Evolutionary conservation across 2,329 filamentous ascomycete genomes (phyloP), one percentile per base, ranked within the genome.

Genomic region (Scytalidium sp.): DNA sequence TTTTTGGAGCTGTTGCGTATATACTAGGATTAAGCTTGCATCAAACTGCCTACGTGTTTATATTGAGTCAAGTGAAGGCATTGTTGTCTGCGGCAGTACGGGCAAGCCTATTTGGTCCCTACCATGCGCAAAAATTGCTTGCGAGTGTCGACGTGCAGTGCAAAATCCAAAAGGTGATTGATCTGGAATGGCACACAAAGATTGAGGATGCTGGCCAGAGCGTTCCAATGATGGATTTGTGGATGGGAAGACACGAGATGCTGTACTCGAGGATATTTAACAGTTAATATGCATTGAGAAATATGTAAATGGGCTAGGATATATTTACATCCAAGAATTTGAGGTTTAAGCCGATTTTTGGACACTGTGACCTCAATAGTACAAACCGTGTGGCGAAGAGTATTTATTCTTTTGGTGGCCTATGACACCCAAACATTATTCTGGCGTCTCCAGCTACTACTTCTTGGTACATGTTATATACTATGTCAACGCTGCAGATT

Each of bases 251-350:
- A 63, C 89, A 94, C 67, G 89, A 94, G 75, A 73, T 90, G 64
- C 67, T 94, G 56, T 94, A 94, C 67, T 92, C 88, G 51, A 81
- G 89, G 59, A 93, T 94, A 48, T 94, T 94, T 64, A 94, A 94
- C 69, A 92, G 88, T 60, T 93, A 36, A n/a, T 36, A 15, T 36
- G 15, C 15, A 15, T 36, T n/a, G n/a, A n/a, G n/a, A n/a, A n/a
- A n/a, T n/a, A n/a, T n/a, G n/a, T n/a, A n/a, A n/a, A n/a, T n/a
- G n/a, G n/a, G n/a, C n/a, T n/a, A n/a, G n/a, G n/a, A n/a, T n/a
- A n/a, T n/a, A n/a, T n/a, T n/a, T n/a, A n/a, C n/a, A n/a, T n/a
- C n/a, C n/a, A n/a, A n/a, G n/a, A n/a, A n/a, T n/a, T n/a, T n/a
- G n/a, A n/a, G n/a, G n/a, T n/a, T n/a, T n/a, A n/a, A n/a, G n/a